Base-by-base conservation (phyloP, 768 basidiomycete species). In the Rhizopogon rudus region DNA sequence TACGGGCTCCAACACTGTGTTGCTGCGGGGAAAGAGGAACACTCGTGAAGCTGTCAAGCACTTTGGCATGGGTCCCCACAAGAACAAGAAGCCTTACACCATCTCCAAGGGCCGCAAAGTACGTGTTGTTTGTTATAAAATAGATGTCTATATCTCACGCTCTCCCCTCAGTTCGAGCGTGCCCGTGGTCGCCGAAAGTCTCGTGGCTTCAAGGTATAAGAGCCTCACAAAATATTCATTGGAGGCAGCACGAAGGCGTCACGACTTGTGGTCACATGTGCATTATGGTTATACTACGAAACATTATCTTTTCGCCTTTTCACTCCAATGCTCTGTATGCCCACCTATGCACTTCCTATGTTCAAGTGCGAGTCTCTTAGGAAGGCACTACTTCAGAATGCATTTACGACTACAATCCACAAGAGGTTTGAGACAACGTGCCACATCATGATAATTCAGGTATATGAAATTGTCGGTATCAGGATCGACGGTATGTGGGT, bases 161-260 rank as follows among this genome's bases (percentile, higher is more conserved):
- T 28, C 16, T 52, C 55, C 42, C 37, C 35, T 45, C 58, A 87
- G 87, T 96, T 97, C 88, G 96, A 99, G 81, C 87, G 87, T 70
- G 96, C 78, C 73, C 95, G 96, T 85, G 96, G 96, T 81, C 91
- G 96, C 83, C 86, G 96, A 90, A 91, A 93, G 84, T 94, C 92
- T 54, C 88, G 89, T 75, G 93, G 91, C 65, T 95, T 94, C 91
- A 95, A 94, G 81, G 89, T 94, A 60, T 93, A 88, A 82, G 65
- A 61, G 63, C 60, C 60, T 50, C 49, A 54, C 68, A 73, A 71
- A 72, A 72, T 58, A 64, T 64, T 64, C 65, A 61, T 60, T 58
- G 54, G 46, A 35, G 53, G 66, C 71, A 63, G 63, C 63, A 64
- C 55, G 57, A 52, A 61, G 56, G 55, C 58, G 63, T 55, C 61